phyloP scores from a whole-genome alignment of 2,329 filamentous ascomycete genomes.

The Tolypocladium tropicale region DNA sequence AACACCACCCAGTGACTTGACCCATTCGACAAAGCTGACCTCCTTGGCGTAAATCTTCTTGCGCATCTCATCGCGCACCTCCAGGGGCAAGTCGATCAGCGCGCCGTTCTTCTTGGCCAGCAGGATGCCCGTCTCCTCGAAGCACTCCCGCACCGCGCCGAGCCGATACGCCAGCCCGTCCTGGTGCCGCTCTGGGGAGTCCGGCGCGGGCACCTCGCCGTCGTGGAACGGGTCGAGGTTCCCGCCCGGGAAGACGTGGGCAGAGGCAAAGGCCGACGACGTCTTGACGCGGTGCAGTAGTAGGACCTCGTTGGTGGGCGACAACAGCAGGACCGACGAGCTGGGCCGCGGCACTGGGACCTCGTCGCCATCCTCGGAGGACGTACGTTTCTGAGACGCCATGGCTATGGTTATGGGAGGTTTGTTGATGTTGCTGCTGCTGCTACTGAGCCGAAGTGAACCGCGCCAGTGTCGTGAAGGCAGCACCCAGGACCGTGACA shows the following conservation, averaged over 20 bases:
- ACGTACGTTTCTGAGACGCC: not conserved
- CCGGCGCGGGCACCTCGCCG: conserved; percentile 38
- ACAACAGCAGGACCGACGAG: conserved; percentile 74
- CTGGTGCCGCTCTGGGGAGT: conserved; percentile 48
- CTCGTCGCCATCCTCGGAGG: conserved; percentile 12
- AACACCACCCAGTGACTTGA: conserved; percentile 41
- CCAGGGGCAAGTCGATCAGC: conserved; percentile 50
- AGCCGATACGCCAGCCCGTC: conserved; percentile 69
- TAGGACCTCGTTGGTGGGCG: conserved; percentile 76
- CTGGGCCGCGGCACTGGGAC: conserved; percentile 48
- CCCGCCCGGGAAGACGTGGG: conserved; percentile 92
- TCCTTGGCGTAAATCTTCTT: conserved; percentile 57
- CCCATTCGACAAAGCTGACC: conserved; percentile 58
- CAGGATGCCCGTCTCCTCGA: conserved; percentile 88
- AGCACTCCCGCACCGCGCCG: conserved; percentile 81
- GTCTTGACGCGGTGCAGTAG: conserved; percentile 78
- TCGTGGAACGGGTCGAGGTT: conserved; percentile 73
- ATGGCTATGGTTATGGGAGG: conserved; percentile 1
- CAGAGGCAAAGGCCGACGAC: conserved; percentile 76
- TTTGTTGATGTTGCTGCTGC: conserved; percentile 1
- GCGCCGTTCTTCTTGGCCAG: conserved; percentile 48
- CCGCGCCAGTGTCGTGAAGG: not conserved
- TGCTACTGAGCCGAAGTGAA: not conserved
- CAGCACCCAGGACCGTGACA: not conserved
- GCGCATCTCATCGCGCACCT: conserved; percentile 54